Evolutionary conservation across 1,284 basidiomycete genomes (phyloP), one percentile per base, ranked within the genome.

Genomic region (Gymnopus androsaceus): DNA sequence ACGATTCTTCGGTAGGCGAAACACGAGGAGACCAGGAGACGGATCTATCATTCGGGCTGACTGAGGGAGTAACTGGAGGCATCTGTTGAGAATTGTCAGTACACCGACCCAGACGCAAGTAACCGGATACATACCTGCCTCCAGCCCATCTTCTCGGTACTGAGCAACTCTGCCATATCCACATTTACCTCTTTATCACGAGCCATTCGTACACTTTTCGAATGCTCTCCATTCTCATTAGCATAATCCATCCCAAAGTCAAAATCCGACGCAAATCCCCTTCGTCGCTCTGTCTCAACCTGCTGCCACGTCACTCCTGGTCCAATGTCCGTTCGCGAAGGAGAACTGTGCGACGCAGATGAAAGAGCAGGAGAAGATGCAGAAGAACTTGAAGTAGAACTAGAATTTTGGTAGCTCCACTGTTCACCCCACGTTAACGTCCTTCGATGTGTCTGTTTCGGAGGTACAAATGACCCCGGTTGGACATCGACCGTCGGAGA

Each of bases 91-190:
- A 7, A 36, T 11, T 14, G 17, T 4, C 25, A 34, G 14, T 14
- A 49, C 14, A 38, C 14, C 30, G 3, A 42, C 17, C 17, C 6
- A 21, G n/a, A n/a, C 0, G 4, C 27, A 15, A 23, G 36, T 4
- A 36, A 37, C 27, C 15, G 12, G 11, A 38, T n/a, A 38, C 21
- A n/a, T 50, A 38, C 48, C 36, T 50, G 48, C 36, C 38, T 19
- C 48, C 48, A 50, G 15, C 48, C 48, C 48, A 50, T 50, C 19
- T 28, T 25, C 21, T 37, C 34, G 3, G 48, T 50, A 28, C 48
- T 50, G 23, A 28, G n/a, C 33, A 50, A n/a, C 11, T 38, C 21
- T 21, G 15, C 15, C 9, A 38, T 8, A n/a, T 30, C 48, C 34
- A 50, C 36, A 11, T 17, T 15, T n/a, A 17, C 28, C n/a, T 38